Base-by-base conservation (phyloP, 352 stramenopile species). In the Phytophthora pisi region DNA sequence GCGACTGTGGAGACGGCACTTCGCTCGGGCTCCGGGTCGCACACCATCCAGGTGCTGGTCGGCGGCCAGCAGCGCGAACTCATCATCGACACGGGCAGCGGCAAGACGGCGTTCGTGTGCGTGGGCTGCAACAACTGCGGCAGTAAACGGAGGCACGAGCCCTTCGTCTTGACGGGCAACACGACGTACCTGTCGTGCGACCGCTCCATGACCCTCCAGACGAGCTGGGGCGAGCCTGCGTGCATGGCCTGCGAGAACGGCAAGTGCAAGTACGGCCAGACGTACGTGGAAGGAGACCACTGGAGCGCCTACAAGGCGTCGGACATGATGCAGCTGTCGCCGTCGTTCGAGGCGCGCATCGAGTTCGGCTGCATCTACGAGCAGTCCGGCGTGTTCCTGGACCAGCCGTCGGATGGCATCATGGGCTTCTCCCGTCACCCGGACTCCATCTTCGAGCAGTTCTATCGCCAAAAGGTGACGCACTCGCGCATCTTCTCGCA, bases 41-140 rank as follows among this genome's bases (percentile, higher is more conserved):
- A 95, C 74, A 92, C 84, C n/a, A 78, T 93, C 52, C 75, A 82
- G 34, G 84, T 90, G 10, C 61, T 75, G 9, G 77, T 93, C 34
- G 85, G 83, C 2, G 84, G 78, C 10, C 87, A 95, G 46, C 31
- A 66, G 24, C 83, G 82, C 3, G 79, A 92, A 55, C 78, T 99
- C 2, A 99, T 99, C 70, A 89, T 99, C 47, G 97, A 99, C 71
- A 99, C 97, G 5, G 97, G 97, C 18, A 97, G 83, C 18, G 89
- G 95, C 57, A 97, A 97, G 78, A 99, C 96, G 1, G 96, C 96
- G 15, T 99, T 99, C 73, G 90, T 98, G 4, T 99, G 96, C 68
- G 76, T 71, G 16, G 93, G 89, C 5, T 99, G 97, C 71, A 57
- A 68, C 10, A 61, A 84, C 52, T 99, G 97, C 72, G 96, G 97